These are phyloP conservation scores for Diutina sp. DNA, from an alignment of 1,139 yeast species.

Conservation along the genomic window DNA sequence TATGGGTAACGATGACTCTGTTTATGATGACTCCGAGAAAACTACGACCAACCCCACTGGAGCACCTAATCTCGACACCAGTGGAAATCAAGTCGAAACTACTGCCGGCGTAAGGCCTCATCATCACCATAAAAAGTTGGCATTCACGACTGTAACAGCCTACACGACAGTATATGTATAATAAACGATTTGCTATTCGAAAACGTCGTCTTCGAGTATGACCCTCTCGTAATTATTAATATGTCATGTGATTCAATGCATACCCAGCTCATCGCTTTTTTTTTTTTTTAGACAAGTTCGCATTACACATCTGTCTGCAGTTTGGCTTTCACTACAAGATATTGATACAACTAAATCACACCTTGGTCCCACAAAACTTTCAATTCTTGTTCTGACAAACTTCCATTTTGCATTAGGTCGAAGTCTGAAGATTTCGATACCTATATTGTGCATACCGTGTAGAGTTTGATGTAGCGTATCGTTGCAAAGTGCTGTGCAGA, in stretches of 20 bases:
- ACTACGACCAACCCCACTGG: not conserved
- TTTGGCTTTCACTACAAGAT: too few relatives aligned
- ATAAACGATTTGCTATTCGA: not conserved
- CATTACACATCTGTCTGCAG: too few relatives aligned
- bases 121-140: not conserved
- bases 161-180: not conserved
- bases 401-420: too few relatives aligned
- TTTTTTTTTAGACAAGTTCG: too few relatives aligned
- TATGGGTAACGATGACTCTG: not conserved
- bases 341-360: too few relatives aligned
- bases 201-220: too few relatives aligned
- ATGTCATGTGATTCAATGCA: too few relatives aligned
- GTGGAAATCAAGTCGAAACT: not conserved
- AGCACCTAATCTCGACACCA: not conserved
- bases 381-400: too few relatives aligned
- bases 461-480: not conserved
- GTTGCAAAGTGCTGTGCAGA: not conserved
- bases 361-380: too few relatives aligned
- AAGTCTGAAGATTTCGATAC: too few relatives aligned
- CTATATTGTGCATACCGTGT: too few relatives aligned
- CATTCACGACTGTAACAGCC: not conserved
- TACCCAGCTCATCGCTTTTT: not conserved
- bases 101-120: not conserved
- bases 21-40: not conserved
- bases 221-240: too few relatives aligned